Percentiles rank a stretch among this genome's conserved stretches.
Conservation (phyloP, 805 yeast species). For the Pachysolen tannophilus region DNA sequence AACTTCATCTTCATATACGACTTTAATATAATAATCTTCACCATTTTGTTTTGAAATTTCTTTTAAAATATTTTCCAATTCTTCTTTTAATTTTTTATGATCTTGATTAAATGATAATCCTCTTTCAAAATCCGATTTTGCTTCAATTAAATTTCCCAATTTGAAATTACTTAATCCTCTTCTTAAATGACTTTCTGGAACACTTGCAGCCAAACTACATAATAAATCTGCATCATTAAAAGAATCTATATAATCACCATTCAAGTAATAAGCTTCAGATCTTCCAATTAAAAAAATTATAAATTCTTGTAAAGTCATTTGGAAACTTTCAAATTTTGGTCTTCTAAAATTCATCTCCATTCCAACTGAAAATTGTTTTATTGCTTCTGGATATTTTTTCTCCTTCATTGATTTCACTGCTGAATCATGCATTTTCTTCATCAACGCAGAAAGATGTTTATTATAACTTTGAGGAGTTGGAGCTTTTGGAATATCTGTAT, state of each 20-base stretch:
- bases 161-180: slow-evolving; percentile 57
- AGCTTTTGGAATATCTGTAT: slow-evolving; percentile 42
- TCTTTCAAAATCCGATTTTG: slow-evolving; percentile 63
- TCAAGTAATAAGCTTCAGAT: slow-evolving; percentile 58
- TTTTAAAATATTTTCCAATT: slow-evolving; percentile 37
- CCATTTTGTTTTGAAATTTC: slow-evolving; percentile 53
- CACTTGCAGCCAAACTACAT: slow-evolving; percentile 45
- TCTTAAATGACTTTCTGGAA: slow-evolving; percentile 67
- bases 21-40: slow-evolving; percentile 23
- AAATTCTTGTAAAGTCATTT: slow-evolving; percentile 61
- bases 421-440: slow-evolving; percentile 56
- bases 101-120: slow-evolving; percentile 58
- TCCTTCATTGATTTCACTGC: slow-evolving; percentile 52
- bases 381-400: slow-evolving; percentile 49
- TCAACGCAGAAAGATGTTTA: slow-evolving; percentile 46
- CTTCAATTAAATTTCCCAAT: slow-evolving; percentile 53
- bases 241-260: slow-evolving; percentile 48
- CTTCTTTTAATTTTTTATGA: slow-evolving; percentile 40
- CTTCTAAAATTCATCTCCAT: slow-evolving; percentile 61
- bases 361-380: slow-evolving; percentile 56
- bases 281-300: slow-evolving; percentile 60
- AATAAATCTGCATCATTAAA: slow-evolving; percentile 63
- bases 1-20: slow-evolving; percentile 2
- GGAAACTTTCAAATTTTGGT: slow-evolving; percentile 69
- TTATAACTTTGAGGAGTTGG: slow-evolving; percentile 51